Evolutionary conservation across 2,329 filamentous ascomycete genomes (phyloP), one percentile per base, ranked within the genome.

Genomic region (Fusarium beomiforme): DNA sequence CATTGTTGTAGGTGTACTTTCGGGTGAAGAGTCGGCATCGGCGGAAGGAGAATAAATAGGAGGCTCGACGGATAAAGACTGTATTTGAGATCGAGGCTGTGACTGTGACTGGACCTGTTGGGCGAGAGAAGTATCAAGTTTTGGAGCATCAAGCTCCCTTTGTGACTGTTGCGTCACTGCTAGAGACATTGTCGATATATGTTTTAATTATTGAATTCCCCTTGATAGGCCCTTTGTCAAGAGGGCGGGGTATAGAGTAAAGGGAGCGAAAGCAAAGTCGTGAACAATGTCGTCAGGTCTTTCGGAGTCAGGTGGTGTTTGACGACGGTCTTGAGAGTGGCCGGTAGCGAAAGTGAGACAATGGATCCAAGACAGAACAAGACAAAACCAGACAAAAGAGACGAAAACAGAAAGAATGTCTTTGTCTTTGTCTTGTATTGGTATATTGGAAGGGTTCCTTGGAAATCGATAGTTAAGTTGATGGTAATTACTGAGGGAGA

Each of bases 1-100:
- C 78, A 80, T 81, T 44, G 76, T 72, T 72, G 71, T 72, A 37
- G 62, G 65, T 51, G 64, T 71, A 59, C 44, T 66, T 46, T 76
- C 69, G 64, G 57, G 69, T 46, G 57, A 71, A 42, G 70, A 69
- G 67, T 75, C 70, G 69, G 63, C 54, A 59, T 76, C 72, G 67
- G 73, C 73, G 26, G 67, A 70, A 53, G 70, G 70, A 29, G 75
- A 72, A 62, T 76, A 76, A 34, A 75, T 69, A 17, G 74, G 66
- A 61, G 74, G 74, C 42, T 74, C 75, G 63, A 66, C 61, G 72
- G 74, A 74, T 64, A 76, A 65, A 21, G 74, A 57, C 59, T 76
- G 72, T 76, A 76, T 76, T 71, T 74, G 66, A 74, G 71, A 42
- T 68, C 60, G 64, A 24, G 56, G 24, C 44, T 65, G 60, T 63